Conservation (phyloP, 1,284 basidiomycete species). For the Somion occarium region DNA sequence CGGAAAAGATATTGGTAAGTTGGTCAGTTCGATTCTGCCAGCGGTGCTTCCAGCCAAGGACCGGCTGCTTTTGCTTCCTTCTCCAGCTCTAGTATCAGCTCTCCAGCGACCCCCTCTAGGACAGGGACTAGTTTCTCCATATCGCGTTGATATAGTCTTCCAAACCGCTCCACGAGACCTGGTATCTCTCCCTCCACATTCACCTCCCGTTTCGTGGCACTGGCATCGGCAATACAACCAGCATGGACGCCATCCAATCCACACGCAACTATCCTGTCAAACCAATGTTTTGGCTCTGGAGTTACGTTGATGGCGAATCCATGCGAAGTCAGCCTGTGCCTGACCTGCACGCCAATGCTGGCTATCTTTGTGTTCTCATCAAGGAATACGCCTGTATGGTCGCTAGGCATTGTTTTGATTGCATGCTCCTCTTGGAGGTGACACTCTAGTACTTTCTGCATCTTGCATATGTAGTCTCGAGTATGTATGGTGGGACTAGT, state of each 20-base stretch:
- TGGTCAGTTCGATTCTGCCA: background rate
- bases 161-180: slow-evolving; percentile 48
- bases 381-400: slow-evolving; percentile 78
- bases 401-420: slow-evolving; percentile 47
- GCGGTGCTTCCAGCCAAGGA: slow-evolving; percentile 12
- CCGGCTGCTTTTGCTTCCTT: slow-evolving; percentile 18
- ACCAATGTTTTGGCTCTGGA: slow-evolving; percentile 76
- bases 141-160: slow-evolving; percentile 48
- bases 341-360: slow-evolving; percentile 95
- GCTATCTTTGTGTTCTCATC: slow-evolving; percentile 73
- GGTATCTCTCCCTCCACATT: slow-evolving; percentile 48
- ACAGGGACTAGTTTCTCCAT: slow-evolving; percentile 45
- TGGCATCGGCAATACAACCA: slow-evolving; percentile 52
- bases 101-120: slow-evolving; percentile 45
- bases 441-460: slow-evolving; percentile 59
- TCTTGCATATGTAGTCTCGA: slow-evolving; percentile 68
- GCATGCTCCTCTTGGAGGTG: slow-evolving; percentile 57
- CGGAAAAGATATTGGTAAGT: no score
- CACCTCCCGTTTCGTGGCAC: slow-evolving; percentile 25
- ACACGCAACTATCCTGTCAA: slow-evolving; percentile 87
- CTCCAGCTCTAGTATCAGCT: slow-evolving; percentile 37
- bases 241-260: slow-evolving; percentile 86
- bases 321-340: slow-evolving; percentile 91
- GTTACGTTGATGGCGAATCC: slow-evolving; percentile 95
- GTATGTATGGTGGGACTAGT: slow-evolving; percentile 44